A percentile compares a stretch with the other conserved stretches of the same genome.
These are phyloP conservation scores for Piedraia hortae DNA, from an alignment of 2,329 filamentous ascomycete species.

Conservation along the genomic window DNA sequence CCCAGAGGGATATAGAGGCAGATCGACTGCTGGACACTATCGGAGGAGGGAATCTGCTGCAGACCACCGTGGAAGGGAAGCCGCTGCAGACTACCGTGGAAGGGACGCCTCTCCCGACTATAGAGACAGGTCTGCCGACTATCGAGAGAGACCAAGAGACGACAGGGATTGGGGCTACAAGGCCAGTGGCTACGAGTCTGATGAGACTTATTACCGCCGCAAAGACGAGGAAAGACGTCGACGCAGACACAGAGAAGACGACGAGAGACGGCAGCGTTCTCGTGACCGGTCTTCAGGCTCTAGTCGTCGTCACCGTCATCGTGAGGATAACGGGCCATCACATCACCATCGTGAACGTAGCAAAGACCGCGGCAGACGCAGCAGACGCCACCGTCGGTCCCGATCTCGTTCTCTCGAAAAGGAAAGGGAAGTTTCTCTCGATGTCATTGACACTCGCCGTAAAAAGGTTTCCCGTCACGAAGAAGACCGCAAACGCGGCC, in stretches of 20 bases:
- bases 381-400: constrained; percentile 16
- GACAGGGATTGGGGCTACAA: constrained; percentile 23
- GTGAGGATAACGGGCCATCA: constrained; percentile 17
- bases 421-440: no score
- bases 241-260: constrained; percentile 6
- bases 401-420: constrained; percentile 15
- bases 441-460: no score
- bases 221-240: constrained; percentile 13
- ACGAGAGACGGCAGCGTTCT: constrained; percentile 21
- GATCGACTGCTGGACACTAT: constrained; percentile 1
- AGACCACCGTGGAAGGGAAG: no score
- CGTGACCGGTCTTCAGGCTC: constrained; percentile 34
- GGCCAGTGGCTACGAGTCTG: constrained; percentile 16
- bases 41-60: no score
- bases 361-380: constrained; percentile 14
- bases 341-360: constrained; percentile 20
- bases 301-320: constrained; percentile 33
- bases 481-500: constrained; percentile 16
- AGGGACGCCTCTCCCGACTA: no score
- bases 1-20: constrained; percentile 3
- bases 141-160: constrained; percentile 13
- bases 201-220: constrained; percentile 13
- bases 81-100: no score
- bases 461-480: no score
- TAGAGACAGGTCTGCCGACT: neutral